These are phyloP conservation scores for Nakazawaea ernobii DNA, from an alignment of 805 yeast genomes.

Conservation along the genomic window DNA sequence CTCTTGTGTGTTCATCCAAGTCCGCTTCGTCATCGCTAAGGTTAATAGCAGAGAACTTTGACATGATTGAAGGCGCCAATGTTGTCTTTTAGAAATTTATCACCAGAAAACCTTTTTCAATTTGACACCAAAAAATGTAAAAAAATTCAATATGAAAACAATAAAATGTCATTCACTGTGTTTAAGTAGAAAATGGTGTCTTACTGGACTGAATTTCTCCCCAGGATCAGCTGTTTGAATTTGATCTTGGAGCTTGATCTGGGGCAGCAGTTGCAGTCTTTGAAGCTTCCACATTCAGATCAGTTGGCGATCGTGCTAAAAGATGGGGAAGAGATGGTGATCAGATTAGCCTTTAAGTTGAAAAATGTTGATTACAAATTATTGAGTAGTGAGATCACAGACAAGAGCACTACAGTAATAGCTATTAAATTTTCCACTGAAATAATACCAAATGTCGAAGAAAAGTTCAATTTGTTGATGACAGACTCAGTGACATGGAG, in stretches of 20 bases:
- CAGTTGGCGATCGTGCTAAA: slow-evolving; percentile 6
- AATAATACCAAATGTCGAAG: slow-evolving; percentile 9
- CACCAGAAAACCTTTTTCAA: no score
- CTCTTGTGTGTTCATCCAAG: slow-evolving; percentile 87
- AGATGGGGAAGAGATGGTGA: slow-evolving; percentile 8
- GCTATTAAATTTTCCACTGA: slow-evolving; percentile 9
- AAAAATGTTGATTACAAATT: neutral
- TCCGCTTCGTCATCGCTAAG: slow-evolving; percentile 71
- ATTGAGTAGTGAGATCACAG: neutral
- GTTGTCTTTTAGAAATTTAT: no score
- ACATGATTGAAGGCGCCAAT: slow-evolving; percentile 23
- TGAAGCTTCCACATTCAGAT: slow-evolving; percentile 4
- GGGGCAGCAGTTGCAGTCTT: neutral
- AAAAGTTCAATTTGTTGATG: slow-evolving; percentile 5
- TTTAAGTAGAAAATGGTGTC: no score
- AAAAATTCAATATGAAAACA: neutral
- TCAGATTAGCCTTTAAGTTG: slow-evolving; percentile 12
- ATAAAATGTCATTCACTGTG: neutral
- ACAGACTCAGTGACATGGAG: neutral
- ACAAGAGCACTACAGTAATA: neutral
- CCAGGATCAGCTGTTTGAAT: slow-evolving; percentile 18
- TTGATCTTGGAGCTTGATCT: slow-evolving; percentile 9
- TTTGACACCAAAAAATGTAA: no score
- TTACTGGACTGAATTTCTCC: slow-evolving; percentile 17
- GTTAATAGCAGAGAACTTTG: slow-evolving; percentile 77